Conservation (phyloP, 1,284 basidiomycete genomes). For the Microbotryomycetes sp. region DNA sequence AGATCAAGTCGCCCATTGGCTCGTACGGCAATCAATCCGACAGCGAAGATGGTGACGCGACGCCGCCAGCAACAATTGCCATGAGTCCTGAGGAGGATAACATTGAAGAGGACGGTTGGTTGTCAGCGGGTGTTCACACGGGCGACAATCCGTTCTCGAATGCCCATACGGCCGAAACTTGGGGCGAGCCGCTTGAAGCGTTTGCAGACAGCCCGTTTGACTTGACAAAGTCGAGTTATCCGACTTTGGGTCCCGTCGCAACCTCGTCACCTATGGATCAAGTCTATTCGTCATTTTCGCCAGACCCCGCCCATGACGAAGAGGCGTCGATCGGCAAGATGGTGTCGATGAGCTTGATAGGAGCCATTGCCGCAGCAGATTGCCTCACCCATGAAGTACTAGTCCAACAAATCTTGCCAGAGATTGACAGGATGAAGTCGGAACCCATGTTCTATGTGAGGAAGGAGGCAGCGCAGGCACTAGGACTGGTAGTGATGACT, state of each 20-base stretch:
- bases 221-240: background rate
- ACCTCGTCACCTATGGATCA: conserved; percentile 3
- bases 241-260: background rate
- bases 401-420: conserved; percentile 63
- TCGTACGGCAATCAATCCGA: background rate
- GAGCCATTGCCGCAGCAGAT: conserved; percentile 54
- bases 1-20: no score
- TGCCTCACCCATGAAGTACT: conserved; percentile 54
- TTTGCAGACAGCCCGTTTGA: background rate
- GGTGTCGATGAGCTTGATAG: conserved; percentile 88
- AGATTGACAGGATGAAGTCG: conserved; percentile 67
- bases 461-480: conserved; percentile 79
- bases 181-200: conserved; percentile 3
- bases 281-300: conserved; percentile 23
- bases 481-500: conserved; percentile 79
- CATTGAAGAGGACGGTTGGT: conserved; percentile 13
- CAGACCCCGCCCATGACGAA: conserved; percentile 35
- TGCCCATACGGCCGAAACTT: background rate
- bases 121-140: background rate
- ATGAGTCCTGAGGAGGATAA: conserved; percentile 21
- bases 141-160: background rate
- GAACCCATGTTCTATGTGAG: conserved; percentile 79
- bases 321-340: conserved; percentile 81
- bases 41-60: background rate
- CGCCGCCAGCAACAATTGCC: conserved; percentile 5